A percentile compares a stretch with the other conserved stretches of the same genome.
phyloP scores from a whole-genome alignment of 2,329 filamentous ascomycete genomes.

The Ceratocystis papillata region DNA sequence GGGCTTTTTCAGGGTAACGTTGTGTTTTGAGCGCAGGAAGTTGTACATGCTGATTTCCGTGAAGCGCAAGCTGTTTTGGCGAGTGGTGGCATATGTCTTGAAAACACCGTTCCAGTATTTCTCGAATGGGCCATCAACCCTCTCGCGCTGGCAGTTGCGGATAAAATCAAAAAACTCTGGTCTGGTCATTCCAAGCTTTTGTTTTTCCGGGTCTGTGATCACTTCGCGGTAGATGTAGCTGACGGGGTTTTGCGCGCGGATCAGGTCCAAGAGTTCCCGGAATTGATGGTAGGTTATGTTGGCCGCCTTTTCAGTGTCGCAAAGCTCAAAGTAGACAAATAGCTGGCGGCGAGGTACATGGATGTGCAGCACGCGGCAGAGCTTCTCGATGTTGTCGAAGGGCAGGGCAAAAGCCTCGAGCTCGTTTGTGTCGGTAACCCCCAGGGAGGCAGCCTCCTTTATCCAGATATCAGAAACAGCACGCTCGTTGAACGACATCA shows the following conservation, averaged over 20 bases:
- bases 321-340: constrained; percentile 60
- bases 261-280: constrained; percentile 65
- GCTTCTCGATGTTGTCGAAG: constrained; percentile 63
- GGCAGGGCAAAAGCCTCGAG: constrained; percentile 51
- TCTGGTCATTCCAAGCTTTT: constrained; percentile 50
- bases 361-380: constrained; percentile 86
- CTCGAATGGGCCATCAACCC: constrained; percentile 52
- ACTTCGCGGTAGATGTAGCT: constrained; percentile 41
- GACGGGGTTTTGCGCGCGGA: constrained; percentile 33
- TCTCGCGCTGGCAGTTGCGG: constrained; percentile 60
- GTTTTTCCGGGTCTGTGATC: constrained; percentile 46
- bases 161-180: constrained; percentile 69
- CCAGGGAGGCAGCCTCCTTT: constrained; percentile 64
- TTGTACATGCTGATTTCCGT: constrained; percentile 66
- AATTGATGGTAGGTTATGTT: constrained; percentile 72
- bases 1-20: constrained; percentile 54
- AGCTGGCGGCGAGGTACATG: constrained; percentile 71
- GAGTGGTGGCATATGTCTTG: constrained; percentile 44
- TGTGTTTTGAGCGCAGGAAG: constrained; percentile 64
- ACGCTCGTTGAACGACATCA: constrained; percentile 75
- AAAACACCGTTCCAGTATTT: constrained; percentile 61
- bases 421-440: constrained; percentile 40
- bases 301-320: constrained; percentile 54
- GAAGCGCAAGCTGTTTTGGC: constrained; percentile 42
- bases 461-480: constrained; percentile 79